Base-by-base conservation (phyloP, 2,329 filamentous ascomycete species). In the Didymella exigua region DNA sequence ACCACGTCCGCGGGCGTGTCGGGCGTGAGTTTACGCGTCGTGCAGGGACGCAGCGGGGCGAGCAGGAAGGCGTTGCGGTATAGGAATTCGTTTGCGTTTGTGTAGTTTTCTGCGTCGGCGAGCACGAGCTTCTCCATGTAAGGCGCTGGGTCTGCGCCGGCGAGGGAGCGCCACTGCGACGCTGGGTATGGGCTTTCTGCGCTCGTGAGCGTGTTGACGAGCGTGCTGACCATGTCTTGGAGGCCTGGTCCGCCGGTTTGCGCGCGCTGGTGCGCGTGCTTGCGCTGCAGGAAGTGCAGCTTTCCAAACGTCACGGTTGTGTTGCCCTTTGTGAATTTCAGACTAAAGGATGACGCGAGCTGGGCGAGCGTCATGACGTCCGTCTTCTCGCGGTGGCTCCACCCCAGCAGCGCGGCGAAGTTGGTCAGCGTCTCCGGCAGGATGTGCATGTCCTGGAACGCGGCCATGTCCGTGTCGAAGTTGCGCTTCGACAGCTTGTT, bases 271-370 rank as follows among this genome's bases (percentile, higher is more conserved):
- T 79, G 75, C n/a, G 82, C 82, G 69, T 93, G 90, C 41, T 84
- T 82, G 63, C 84, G 86, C 68, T 97, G 91, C 43, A 98, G 83
- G 72, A 87, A 91, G 65, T 85, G 83, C 14, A 98, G 82, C 71
- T 98, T 99, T 43, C 87, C 85, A 45, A 88, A 84, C 18, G 89
- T 86, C 16, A 97, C 90, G 13, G 89, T 88, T 6, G 93, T 91
- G 72, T 97, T 93, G 9, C 93, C 93, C 65, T 89, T 90, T 3
- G 92, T 98, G 76, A 97, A 96, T 69, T 91, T 92, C 61, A 96
- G 82, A 40, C 87, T 86, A 71, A 97, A 93, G 84, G 84, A 86
- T 86, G 16, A 87, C 73, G 38, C 82, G 48, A 99, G 83, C 9
- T 91, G 84, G 0, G 86, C 71, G 53, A 97, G 76, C 21, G 81